A percentile compares a stretch with the other conserved stretches of the same genome.
These are phyloP conservation scores for Fusarium avenaceum DNA, from an alignment of 2,329 filamentous ascomycete species.

Conservation along the genomic window DNA sequence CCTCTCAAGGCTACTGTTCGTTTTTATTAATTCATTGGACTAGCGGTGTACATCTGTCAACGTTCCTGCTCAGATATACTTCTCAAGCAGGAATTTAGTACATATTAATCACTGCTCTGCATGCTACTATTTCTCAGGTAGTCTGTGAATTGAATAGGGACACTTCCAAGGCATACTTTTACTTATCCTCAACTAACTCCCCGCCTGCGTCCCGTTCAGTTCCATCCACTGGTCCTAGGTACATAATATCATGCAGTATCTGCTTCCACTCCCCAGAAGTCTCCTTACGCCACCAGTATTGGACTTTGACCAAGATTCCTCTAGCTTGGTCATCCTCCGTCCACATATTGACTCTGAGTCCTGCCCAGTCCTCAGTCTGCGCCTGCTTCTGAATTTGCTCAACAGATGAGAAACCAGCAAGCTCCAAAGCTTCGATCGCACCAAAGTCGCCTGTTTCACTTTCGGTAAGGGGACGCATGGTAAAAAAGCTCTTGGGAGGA, in stretches of 20 bases:
- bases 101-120: too few species aligned
- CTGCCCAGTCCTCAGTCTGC: background rate
- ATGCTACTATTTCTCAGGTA: too few species aligned
- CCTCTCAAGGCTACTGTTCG: too few species aligned
- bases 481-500: constrained; percentile 3
- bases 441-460: constrained; percentile 4
- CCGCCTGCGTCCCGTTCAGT: constrained; percentile 2
- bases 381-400: background rate
- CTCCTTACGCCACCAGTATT: constrained; percentile 23
- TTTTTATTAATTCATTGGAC: too few species aligned
- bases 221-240: constrained; percentile 6
- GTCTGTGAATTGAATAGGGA: too few species aligned
- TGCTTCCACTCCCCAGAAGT: constrained; percentile 5
- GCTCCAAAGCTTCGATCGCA: fast-evolving
- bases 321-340: constrained; percentile 3
- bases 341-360: constrained; percentile 21
- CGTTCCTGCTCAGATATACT: too few species aligned
- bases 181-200: constrained; percentile 1
- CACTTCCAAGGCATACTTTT: too few species aligned
- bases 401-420: background rate
- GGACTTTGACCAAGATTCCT: constrained; percentile 18
- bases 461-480: background rate
- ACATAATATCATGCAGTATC: constrained; percentile 17
- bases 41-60: too few species aligned
- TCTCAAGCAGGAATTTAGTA: too few species aligned